A percentile compares a stretch with the other conserved stretches of the same genome.
phyloP scores from a whole-genome alignment of 1,284 basidiomycete species.

The Malassezia caprae region DNA sequence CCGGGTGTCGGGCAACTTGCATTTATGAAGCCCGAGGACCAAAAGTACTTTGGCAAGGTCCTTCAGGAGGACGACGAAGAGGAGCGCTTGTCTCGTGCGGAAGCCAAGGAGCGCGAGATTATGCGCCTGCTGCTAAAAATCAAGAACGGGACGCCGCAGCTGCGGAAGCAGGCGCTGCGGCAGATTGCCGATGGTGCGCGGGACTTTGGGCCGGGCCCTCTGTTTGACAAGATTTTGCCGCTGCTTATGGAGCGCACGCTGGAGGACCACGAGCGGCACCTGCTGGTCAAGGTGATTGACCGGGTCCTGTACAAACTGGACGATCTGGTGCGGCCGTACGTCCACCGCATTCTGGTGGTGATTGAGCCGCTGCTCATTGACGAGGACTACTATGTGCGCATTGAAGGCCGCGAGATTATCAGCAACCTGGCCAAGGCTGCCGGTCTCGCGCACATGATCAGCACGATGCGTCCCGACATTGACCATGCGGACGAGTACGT shows the following conservation, averaged over 20 bases:
- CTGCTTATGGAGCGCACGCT: constrained; percentile 97
- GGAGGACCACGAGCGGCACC: constrained; percentile 95
- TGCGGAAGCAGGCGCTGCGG: constrained; percentile 89
- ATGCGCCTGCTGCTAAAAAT: constrained; percentile 99
- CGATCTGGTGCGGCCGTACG: constrained; percentile 94
- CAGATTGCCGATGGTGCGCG: constrained; percentile 99
- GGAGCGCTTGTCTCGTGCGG: constrained; percentile 70
- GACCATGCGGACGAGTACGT: constrained; percentile 99
- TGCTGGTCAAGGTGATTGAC: constrained; percentile 98
- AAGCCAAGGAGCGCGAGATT: constrained; percentile 98
- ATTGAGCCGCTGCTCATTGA: constrained; percentile 98
- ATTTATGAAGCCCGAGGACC: constrained; percentile 97
- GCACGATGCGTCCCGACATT: constrained; percentile 98
- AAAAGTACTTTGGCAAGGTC: constrained; percentile 94
- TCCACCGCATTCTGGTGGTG: constrained; percentile 98
- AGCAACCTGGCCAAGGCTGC: constrained; percentile 97
- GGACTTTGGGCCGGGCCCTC: constrained; percentile 94
- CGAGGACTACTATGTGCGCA: constrained; percentile 97
- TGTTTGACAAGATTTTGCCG: constrained; percentile 97
- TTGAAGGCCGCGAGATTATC: constrained; percentile 98
- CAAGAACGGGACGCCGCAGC: constrained; percentile 97
- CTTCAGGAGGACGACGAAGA: constrained; percentile 79
- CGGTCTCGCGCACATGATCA: constrained; percentile 99
- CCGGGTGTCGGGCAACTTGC: constrained; percentile 92
- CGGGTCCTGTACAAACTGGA: constrained; percentile 98